These are phyloP conservation scores for Phoenix dactylifera DNA, from an alignment of 176 grass and related monocot species.

Conservation along the genomic window DNA sequence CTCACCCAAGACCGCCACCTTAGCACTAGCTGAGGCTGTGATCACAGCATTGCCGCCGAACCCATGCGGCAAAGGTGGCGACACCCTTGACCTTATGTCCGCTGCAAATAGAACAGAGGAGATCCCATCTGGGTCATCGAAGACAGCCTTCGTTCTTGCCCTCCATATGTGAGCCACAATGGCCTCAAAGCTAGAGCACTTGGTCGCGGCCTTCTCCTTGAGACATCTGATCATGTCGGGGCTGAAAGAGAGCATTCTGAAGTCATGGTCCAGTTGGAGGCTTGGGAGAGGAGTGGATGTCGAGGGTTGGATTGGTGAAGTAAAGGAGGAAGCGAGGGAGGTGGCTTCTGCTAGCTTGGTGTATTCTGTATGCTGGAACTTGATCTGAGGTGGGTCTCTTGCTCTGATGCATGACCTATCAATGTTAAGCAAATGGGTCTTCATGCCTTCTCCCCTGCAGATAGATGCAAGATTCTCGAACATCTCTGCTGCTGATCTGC, in stretches of 20 bases:
- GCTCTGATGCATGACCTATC: constrained; percentile 38
- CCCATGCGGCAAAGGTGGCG: constrained; percentile 21
- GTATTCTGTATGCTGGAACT: constrained; percentile 38
- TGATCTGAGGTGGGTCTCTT: constrained; percentile 29
- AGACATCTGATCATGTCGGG: constrained; percentile 23
- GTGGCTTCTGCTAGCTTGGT: constrained; percentile 19
- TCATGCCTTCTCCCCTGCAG: constrained; percentile 22
- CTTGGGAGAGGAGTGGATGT: constrained; percentile 2
- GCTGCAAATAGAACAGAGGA: constrained; percentile 37
- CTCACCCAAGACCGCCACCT: constrained; percentile 13
- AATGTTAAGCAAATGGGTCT: constrained; percentile 16
- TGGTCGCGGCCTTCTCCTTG: constrained; percentile 26
- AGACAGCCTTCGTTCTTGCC: constrained; percentile 29
- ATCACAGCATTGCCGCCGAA: constrained; percentile 38
- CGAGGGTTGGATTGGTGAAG: constrained; percentile 7
- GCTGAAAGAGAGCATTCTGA: constrained; percentile 14
- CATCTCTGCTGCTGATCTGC: constrained; percentile 32
- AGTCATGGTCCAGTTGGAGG: constrained; percentile 9
- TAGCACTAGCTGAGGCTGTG: constrained; percentile 22
- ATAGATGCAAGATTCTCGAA: constrained; percentile 31
- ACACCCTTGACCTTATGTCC: constrained; percentile 33
- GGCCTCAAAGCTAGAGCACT: constrained; percentile 37
- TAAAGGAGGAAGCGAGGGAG: constrained; percentile 16
- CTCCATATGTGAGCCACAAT: constrained; percentile 43
- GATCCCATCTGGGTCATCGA: constrained; percentile 13